Evolutionary conservation across 371 early-diverging fungal genomes (phyloP).

Genomic region (Batkoa obscura): DNA sequence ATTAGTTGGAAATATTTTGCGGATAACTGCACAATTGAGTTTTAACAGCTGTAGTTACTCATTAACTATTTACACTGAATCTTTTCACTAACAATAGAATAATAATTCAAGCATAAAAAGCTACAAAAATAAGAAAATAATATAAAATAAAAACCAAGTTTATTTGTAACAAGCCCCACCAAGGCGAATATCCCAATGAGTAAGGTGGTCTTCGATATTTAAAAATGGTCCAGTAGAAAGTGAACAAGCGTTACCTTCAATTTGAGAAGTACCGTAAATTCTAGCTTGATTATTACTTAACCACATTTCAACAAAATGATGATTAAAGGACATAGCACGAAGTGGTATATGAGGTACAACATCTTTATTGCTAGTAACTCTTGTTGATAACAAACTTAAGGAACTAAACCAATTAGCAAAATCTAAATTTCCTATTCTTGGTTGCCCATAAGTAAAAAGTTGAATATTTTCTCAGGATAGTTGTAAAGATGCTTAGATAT

Average conservation of each 20-base stretch:
- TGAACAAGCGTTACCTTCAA: neutral
- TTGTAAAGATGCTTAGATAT: neutral
- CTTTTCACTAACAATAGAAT: too few species aligned
- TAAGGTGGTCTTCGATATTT: neutral
- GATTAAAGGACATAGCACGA: slow-evolving; percentile 18
- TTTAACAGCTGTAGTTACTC: too few species aligned
- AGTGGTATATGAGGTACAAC: slow-evolving; percentile 31
- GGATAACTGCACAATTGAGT: too few species aligned
- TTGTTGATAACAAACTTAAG: slow-evolving; percentile 13
- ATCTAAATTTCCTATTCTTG: slow-evolving; percentile 23
- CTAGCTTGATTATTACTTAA: slow-evolving; percentile 6
- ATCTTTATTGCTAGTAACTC: slow-evolving; percentile 24
- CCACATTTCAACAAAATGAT: slow-evolving; percentile 24
- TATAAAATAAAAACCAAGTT: too few species aligned
- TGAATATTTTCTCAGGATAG: neutral
- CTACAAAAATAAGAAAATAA: too few species aligned
- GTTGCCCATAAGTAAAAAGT: slow-evolving; percentile 16
- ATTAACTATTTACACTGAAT: too few species aligned
- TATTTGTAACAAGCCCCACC: neutral
- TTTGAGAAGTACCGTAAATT: neutral
- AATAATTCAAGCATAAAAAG: too few species aligned
- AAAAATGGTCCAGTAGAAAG: neutral
- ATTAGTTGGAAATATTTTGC: too few species aligned
- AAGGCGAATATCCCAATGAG: neutral
- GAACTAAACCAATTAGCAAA: slow-evolving; percentile 19